Evolutionary conservation across 345 rosid genomes (phyloP).

Genomic region (Eucalyptus camaldulensis): DNA sequence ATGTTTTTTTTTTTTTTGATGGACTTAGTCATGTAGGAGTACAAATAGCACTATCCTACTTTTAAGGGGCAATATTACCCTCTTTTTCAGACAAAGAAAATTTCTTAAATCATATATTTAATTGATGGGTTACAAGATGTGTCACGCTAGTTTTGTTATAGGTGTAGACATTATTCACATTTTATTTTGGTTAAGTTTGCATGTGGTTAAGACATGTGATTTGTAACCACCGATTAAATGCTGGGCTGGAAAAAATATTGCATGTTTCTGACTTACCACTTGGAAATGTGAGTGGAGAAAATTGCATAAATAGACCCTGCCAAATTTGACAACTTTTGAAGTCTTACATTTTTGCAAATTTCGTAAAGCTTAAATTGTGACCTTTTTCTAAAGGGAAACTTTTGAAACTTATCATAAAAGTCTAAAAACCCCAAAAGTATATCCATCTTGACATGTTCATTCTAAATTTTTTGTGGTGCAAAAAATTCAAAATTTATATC

Average conservation of each 20-base stretch:
- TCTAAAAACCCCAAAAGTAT: too few species aligned
- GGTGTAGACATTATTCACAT: not conserved
- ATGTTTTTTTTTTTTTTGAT: not conserved
- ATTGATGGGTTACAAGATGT: not conserved
- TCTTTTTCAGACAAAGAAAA: not conserved
- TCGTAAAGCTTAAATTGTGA: not conserved
- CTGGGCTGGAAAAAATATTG: not conserved
- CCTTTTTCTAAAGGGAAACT: rapidly evolving
- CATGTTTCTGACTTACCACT: not conserved
- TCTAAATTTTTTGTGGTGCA: too few species aligned
- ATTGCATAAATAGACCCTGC: not conserved
- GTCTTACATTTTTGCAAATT: not conserved
- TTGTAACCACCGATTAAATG: not conserved
- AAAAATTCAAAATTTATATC: too few species aligned
- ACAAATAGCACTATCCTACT: not conserved
- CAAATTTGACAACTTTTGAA: not conserved
- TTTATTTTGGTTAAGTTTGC: not conserved
- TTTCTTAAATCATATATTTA: not conserved
- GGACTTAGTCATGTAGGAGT: not conserved
- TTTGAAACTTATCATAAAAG: not conserved
- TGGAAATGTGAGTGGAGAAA: not conserved
- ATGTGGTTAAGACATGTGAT: not conserved
- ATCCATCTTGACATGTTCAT: too few species aligned
- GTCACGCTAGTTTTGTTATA: not conserved
- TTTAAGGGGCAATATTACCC: not conserved